Percentiles rank a stretch among this genome's conserved stretches.
These are phyloP conservation scores for Xanthoceras sorbifolium DNA, from an alignment of 345 rosid genomes.

Conservation along the genomic window DNA sequence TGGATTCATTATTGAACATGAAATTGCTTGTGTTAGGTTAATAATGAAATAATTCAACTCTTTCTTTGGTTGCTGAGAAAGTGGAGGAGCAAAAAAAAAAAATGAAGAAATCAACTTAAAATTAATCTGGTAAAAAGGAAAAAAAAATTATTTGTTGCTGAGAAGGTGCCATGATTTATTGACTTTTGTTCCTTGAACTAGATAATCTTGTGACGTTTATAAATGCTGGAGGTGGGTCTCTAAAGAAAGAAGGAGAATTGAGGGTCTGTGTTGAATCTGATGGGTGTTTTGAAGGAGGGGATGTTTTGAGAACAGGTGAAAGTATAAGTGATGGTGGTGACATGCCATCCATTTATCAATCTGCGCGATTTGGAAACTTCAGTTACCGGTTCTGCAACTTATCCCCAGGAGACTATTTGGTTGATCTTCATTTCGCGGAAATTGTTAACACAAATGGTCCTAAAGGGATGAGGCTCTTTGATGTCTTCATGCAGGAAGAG, in stretches of 20 bases:
- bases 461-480: conserved; percentile 49
- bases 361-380: conserved; percentile 46
- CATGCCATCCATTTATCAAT: conserved; percentile 41
- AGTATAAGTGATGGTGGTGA: conserved; percentile 42
- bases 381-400: conserved; percentile 32
- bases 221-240: conserved; percentile 43
- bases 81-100: no score
- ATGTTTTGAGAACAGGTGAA: conserved; percentile 43
- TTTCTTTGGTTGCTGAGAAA: no score
- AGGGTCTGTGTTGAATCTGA: conserved; percentile 26
- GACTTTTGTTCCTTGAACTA: conserved; percentile 21
- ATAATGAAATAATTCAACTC: no score
- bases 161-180: neutral
- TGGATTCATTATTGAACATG: no score
- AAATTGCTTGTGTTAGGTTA: no score
- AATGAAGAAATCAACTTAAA: no score
- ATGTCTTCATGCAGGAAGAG: conserved; percentile 50
- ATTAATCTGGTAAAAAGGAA: no score
- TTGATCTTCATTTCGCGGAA: conserved; percentile 59
- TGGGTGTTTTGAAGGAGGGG: conserved; percentile 42
- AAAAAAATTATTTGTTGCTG: no score
- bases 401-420: conserved; percentile 38
- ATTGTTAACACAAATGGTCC: conserved; percentile 52
- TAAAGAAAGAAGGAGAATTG: conserved; percentile 21
- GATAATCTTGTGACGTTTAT: conserved; percentile 38